Evolutionary conservation across 169 alveolate genomes (phyloP), one percentile per base, ranked within the genome.

Genomic region (Plasmodium ovale): DNA sequence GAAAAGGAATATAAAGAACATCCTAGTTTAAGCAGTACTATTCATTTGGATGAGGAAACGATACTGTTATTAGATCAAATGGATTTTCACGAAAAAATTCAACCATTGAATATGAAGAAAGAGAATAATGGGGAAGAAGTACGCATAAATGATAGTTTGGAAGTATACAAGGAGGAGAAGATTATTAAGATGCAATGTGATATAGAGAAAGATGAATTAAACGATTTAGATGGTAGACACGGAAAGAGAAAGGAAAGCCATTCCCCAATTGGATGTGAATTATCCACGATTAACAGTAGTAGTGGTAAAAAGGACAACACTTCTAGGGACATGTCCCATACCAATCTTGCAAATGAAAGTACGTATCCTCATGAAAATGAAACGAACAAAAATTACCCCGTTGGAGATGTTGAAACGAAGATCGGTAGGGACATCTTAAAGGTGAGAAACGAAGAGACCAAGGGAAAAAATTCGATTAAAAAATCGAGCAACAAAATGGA

Each of bases 1-100:
- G 33, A 16, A 37, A 68, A 77, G 16, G 9, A 59, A 53, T 27
- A 47, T 47, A 47, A 47, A 47, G 16, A 0, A 2, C n/a, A 21
- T 6, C 37, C 33, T 44, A 44, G 35, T 51, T 39, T n/a, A 16
- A 53, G 58, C 65, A 64, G 31, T 54, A 53, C n/a, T 60, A 65
- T 79, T 0, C 51, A 79, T 47, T 56, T 79, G 37, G 82, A 79
- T 64, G 89, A 79, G 14, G 71, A 49, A 65, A 64, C 79, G 14
- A 51, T 79, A 49, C 35, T 79, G 27, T 79, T 59, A 58, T 31
- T 79, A 33, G 89, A 79, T 58, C 56, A 64, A 29, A 64, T 64
- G 64, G 14, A 23, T 51, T 79, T 79, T 65, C 79, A 79, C 37
- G 69, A 47, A 49, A 10, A 64, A 42, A 51, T 25, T 5, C 1